Percentiles rank a stretch among this genome's conserved stretches.
Evolutionary conservation across 2,329 filamentous ascomycete genomes (phyloP).

Genomic region (Fusarium albidum): DNA sequence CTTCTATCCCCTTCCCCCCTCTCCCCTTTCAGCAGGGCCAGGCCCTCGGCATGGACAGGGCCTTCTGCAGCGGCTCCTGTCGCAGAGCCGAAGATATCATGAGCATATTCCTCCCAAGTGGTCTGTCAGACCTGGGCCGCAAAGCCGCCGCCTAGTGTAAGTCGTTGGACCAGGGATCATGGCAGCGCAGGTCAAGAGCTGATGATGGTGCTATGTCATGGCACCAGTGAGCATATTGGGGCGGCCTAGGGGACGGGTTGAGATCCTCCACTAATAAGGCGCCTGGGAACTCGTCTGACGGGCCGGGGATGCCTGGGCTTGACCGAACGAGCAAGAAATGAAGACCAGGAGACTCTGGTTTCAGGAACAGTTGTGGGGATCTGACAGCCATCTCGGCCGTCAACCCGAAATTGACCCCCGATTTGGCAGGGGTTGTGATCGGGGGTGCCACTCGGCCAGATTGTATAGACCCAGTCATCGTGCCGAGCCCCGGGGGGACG

Average conservation of each 20-base stretch:
- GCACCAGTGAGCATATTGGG: conserved; percentile 28
- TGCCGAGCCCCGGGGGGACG: conserved; percentile 19
- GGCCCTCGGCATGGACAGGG: too few relatives aligned
- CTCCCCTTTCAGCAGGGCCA: too few relatives aligned
- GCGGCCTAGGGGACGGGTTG: conserved; percentile 18
- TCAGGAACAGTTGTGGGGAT: conserved; percentile 39
- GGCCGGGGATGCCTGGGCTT: conserved; percentile 31
- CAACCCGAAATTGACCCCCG: conserved; percentile 36
- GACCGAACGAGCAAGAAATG: conserved; percentile 35
- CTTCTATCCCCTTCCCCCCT: too few relatives aligned
- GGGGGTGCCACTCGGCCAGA: conserved; percentile 11
- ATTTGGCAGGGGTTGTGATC: conserved; percentile 20
- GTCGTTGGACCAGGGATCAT: conserved; percentile 25
- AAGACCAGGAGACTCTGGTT: conserved; percentile 33
- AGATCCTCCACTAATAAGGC: conserved; percentile 41
- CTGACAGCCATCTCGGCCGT: conserved; percentile 23
- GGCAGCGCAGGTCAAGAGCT: conserved; percentile 18
- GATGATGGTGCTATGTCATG: conserved; percentile 31
- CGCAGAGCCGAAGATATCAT: conserved; percentile 6
- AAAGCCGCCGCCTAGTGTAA: conserved; percentile 15
- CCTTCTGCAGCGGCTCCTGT: conserved; percentile 5
- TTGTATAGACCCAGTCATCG: conserved; percentile 18
- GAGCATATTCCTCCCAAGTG: conserved; percentile 24
- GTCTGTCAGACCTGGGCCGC: conserved; percentile 16
- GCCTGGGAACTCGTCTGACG: conserved; percentile 25